phyloP scores from a whole-genome alignment of 768 basidiomycete species.

The Hydnomerulius pinastri region DNA sequence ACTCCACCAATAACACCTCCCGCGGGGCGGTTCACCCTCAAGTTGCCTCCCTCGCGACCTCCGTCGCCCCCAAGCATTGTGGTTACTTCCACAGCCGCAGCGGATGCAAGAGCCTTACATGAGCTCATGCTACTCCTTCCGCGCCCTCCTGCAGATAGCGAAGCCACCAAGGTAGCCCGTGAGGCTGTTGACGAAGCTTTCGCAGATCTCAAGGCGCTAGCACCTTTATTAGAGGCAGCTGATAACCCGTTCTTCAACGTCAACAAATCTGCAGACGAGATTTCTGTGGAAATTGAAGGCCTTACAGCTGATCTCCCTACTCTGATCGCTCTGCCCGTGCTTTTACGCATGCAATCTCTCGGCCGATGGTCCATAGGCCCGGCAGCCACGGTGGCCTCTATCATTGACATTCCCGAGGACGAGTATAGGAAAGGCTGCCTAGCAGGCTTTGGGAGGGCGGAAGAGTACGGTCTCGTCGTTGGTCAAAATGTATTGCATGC shows the following conservation, averaged over 20 bases:
- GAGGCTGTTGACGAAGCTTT: slow-evolving; percentile 85
- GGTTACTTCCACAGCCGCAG: slow-evolving; percentile 44
- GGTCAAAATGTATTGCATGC: slow-evolving; percentile 57
- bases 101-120: slow-evolving; percentile 63
- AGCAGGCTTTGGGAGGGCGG: slow-evolving; percentile 75
- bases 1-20: slow-evolving; percentile 61
- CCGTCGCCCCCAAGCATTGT: slow-evolving; percentile 53
- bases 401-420: slow-evolving; percentile 60
- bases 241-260: slow-evolving; percentile 29
- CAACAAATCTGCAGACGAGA: slow-evolving; percentile 25
- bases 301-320: slow-evolving; percentile 69
- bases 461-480: slow-evolving; percentile 65
- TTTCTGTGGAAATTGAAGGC: slow-evolving; percentile 45
- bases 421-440: slow-evolving; percentile 71
- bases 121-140: slow-evolving; percentile 64
- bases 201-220: slow-evolving; percentile 59
- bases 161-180: slow-evolving; percentile 56
- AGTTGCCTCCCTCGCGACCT: slow-evolving; percentile 66
- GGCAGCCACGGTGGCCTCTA: slow-evolving; percentile 43
- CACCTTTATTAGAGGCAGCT: slow-evolving; percentile 56
- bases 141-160: slow-evolving; percentile 53
- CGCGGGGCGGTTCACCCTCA: slow-evolving; percentile 61
- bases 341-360: slow-evolving; percentile 50
- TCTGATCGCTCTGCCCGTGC: slow-evolving; percentile 70
- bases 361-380: neutral